These are phyloP conservation scores for Cyclanthera cordifolia DNA, from an alignment of 306 rosid genomes.

Conservation along the genomic window DNA sequence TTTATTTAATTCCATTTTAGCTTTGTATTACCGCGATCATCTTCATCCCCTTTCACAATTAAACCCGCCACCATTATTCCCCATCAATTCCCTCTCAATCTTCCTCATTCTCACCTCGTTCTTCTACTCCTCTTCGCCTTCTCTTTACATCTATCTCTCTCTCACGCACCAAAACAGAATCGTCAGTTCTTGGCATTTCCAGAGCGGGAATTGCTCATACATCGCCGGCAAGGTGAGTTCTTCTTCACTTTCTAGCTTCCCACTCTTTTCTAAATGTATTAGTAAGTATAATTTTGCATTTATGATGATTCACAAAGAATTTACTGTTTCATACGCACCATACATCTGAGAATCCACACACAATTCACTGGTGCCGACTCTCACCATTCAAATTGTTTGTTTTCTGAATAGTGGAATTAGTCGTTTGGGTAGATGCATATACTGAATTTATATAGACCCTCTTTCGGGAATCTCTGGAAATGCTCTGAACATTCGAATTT, in stretches of 20 bases:
- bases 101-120: not conserved
- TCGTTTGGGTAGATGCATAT: not conserved
- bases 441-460: constrained; percentile 6
- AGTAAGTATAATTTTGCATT: not conserved
- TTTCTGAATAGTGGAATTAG: not conserved
- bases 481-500: not conserved
- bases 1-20: too few relatives aligned
- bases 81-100: not conserved
- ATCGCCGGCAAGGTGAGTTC: not conserved
- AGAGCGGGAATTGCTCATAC: not conserved
- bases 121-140: not conserved
- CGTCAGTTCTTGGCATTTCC: not conserved
- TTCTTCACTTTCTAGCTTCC: not conserved
- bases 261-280: not conserved
- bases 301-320: not conserved
- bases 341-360: not conserved
- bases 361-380: not conserved
- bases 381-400: not conserved
- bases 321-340: too few relatives aligned
- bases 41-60: too few relatives aligned
- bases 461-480: not conserved
- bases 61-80: too few relatives aligned
- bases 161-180: not conserved
- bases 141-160: not conserved
- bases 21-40: too few relatives aligned